Conservation (phyloP, 495 filamentous ascomycete species). For the Hypoxylon lienhwacheense region DNA sequence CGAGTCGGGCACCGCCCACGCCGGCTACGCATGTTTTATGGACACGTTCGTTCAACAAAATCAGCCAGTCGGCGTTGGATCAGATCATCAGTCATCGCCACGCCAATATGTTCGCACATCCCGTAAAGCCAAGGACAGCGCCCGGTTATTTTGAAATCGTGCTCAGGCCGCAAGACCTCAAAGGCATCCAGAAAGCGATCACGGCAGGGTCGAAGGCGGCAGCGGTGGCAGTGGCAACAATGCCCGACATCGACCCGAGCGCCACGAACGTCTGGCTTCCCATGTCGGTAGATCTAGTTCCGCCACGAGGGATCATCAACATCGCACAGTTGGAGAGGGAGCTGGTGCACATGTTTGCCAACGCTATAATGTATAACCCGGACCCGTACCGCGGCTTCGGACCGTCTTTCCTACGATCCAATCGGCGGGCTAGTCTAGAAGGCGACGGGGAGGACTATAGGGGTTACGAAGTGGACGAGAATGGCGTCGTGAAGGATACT, state of each 20-base stretch:
- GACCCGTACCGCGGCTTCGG: constrained; percentile 70
- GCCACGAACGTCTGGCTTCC: constrained; percentile 63
- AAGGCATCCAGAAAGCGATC: constrained; percentile 78
- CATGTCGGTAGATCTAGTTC: constrained; percentile 71
- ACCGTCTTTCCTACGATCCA: constrained; percentile 53
- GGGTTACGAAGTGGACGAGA: constrained; percentile 65
- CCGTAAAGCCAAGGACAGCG: constrained; percentile 80
- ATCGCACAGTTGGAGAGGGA: constrained; percentile 92
- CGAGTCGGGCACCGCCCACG: constrained; percentile 43
- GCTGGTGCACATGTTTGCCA: constrained; percentile 95
- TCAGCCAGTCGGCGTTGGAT: constrained; percentile 76
- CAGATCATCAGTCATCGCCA: constrained; percentile 83
- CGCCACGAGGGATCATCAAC: constrained; percentile 91
- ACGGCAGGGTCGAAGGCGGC: constrained; percentile 75
- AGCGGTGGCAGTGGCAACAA: constrained; percentile 58
- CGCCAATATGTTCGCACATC: constrained; percentile 82
- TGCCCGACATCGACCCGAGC: constrained; percentile 49
- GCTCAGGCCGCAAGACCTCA: constrained; percentile 84
- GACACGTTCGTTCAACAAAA: constrained; percentile 76
- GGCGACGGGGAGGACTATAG: constrained; percentile 50
- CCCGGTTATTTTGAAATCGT: constrained; percentile 88
- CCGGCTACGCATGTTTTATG: constrained; percentile 64
- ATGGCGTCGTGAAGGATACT: constrained; percentile 79
- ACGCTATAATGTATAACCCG: constrained; percentile 96
- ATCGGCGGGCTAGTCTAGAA: constrained; percentile 33